Evolutionary conservation across 2,329 filamentous ascomycete genomes (phyloP).

Genomic region (Pseudogymnoascus sp.): DNA sequence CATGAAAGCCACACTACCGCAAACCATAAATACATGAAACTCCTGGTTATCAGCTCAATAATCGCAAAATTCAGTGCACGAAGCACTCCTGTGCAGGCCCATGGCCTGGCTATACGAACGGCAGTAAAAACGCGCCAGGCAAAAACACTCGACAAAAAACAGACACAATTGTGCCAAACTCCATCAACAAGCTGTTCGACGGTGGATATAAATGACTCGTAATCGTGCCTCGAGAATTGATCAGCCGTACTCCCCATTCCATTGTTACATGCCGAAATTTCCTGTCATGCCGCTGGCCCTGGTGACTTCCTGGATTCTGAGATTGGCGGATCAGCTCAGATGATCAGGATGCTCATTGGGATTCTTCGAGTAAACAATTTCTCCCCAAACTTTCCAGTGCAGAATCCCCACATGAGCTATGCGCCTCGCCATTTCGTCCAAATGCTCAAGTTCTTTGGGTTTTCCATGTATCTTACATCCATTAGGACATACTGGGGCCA

Average conservation of each 20-base stretch:
- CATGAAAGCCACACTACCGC: conserved; percentile 2
- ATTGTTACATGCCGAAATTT: not conserved
- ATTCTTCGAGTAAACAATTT: conserved; percentile 55
- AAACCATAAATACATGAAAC: not conserved
- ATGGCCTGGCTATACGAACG: not conserved
- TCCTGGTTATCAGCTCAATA: not conserved
- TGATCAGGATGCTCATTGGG: conserved; percentile 17
- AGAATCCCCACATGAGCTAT: conserved; percentile 77
- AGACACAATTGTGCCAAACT: not conserved
- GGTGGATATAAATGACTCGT: not conserved
- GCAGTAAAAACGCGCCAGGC: not conserved
- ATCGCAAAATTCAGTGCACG: not conserved
- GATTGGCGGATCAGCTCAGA: not conserved
- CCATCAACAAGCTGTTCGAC: not conserved
- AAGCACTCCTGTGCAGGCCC: not conserved
- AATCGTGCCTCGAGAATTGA: not conserved
- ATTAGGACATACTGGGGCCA: not conserved
- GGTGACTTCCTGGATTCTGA: not conserved
- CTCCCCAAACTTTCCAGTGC: conserved; percentile 85
- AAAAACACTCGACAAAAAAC: not conserved
- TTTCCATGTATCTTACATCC: not conserved
- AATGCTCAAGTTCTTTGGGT: not conserved
- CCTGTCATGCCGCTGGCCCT: not conserved
- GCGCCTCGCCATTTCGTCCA: conserved; percentile 65
- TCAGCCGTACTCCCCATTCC: not conserved